phyloP scores from a whole-genome alignment of 2,329 filamentous ascomycete genomes.

The Hymenoscyphus fructigenus region DNA sequence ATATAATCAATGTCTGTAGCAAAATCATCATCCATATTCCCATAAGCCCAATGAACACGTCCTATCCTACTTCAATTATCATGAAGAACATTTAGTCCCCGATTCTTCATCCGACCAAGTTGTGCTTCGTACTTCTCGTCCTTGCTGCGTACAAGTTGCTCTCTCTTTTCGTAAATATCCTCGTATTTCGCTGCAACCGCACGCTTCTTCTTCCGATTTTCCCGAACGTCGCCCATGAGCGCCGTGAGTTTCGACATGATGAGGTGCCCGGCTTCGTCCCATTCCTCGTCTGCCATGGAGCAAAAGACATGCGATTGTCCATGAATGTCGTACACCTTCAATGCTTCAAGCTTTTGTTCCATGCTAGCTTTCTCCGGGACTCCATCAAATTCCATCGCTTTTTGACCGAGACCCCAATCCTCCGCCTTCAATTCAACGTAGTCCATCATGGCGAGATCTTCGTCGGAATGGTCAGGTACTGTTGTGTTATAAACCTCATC shows the following conservation, averaged over 20 bases:
- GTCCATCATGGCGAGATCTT: slow-evolving; percentile 26
- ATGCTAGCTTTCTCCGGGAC: slow-evolving; percentile 8
- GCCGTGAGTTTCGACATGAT: slow-evolving; percentile 32
- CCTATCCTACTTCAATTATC: neutral
- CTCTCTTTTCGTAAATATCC: slow-evolving; percentile 29
- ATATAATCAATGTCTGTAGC: neutral
- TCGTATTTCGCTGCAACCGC: slow-evolving; percentile 29
- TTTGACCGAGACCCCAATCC: slow-evolving; percentile 12
- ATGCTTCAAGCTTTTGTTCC: slow-evolving; percentile 13
- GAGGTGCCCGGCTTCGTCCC: slow-evolving; percentile 36
- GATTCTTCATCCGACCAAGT: slow-evolving; percentile 31
- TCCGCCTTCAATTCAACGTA: slow-evolving; percentile 26
- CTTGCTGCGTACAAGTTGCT: slow-evolving; percentile 29
- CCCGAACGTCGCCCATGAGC: slow-evolving; percentile 26
- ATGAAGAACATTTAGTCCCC: slow-evolving; percentile 17
- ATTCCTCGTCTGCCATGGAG: slow-evolving; percentile 30
- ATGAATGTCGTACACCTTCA: neutral
- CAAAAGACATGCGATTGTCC: slow-evolving; percentile 24
- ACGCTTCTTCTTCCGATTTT: slow-evolving; percentile 31
- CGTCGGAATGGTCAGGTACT: slow-evolving; percentile 21
- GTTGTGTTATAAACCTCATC: neutral
- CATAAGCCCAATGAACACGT: neutral
- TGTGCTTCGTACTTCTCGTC: slow-evolving; percentile 24
- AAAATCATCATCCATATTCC: neutral
- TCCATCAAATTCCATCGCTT: neutral